Base-by-base conservation (phyloP, 2,329 filamentous ascomycete genomes). In the Colletotrichum sp. region DNA sequence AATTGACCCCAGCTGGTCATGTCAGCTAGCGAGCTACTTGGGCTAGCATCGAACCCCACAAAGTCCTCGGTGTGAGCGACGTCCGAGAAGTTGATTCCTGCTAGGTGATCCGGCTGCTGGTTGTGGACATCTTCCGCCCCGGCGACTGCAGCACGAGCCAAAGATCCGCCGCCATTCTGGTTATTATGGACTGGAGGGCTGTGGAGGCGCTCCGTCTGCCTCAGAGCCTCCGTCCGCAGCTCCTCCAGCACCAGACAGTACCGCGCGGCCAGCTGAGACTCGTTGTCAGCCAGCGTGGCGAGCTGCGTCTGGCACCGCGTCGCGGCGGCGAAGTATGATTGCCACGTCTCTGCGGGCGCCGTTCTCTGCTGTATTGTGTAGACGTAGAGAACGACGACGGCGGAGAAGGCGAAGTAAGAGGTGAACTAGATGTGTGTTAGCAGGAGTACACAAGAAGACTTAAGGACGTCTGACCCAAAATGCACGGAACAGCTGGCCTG, bases 391-490 rank as follows among this genome's bases (percentile, higher is more conserved):
- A 88, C 82, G 2, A 87, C 85, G 4, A 86, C 84, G 1, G 87
- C 87, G 15, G 81, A 87, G 60, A 88, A 88, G 2, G 83, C 86
- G 68, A 85, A 86, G 70, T 88, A 88, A 28, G 85, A 85, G 1
- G 81, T 83, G 60, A 84, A 83, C 82, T 84, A 1, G 1, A 5
- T 9, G 9, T 1, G 16, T 13, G 34, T 64, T 26, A 43, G 38
- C 38, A 18, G 1, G 5, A 16, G 8, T 16, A 6, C 0, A 6
- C 6, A 0, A 6, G 7, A 56, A 15, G 21, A 21, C 12, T 12
- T 1, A 12, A 16, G 26, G 7, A 43, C 8, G 0, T 65, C 82
- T 77, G 73, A 85, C 85, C 85, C 85, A 88, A 64, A 86, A 87
- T 0, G 84, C 83, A 12, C 81, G 82, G 66, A 83, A 86, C 76